phyloP scores from a whole-genome alignment of 1,284 basidiomycete genomes.

The Singerocomus inundabilis region DNA sequence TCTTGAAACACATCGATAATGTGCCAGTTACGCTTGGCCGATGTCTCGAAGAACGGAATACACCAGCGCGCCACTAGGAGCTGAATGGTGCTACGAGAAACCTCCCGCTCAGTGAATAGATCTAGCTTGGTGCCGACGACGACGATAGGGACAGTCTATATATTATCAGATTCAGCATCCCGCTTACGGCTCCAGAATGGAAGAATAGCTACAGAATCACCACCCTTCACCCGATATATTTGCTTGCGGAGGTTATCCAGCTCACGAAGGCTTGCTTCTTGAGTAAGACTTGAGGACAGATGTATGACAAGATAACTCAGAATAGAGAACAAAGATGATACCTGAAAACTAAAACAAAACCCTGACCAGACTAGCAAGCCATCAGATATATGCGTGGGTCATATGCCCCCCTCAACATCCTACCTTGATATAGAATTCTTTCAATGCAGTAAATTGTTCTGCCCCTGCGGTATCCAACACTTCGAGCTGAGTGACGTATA shows the following conservation, averaged over 20 bases:
- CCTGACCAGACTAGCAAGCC: conserved; percentile 57
- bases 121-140: conserved; percentile 90
- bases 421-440: conserved; percentile 79
- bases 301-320: conserved; percentile 12
- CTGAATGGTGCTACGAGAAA: conserved; percentile 65
- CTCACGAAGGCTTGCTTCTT: conserved; percentile 74
- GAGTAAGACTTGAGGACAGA: conserved; percentile 56
- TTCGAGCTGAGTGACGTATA: conserved; percentile 63
- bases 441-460: conserved; percentile 80
- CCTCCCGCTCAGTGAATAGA: conserved; percentile 78
- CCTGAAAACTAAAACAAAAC: conserved; percentile 86
- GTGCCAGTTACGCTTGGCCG: conserved; percentile 80
- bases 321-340: conserved; percentile 23
- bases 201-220: conserved; percentile 48
- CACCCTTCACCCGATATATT: conserved; percentile 78
- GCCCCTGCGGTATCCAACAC: conserved; percentile 88
- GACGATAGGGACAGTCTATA: conserved; percentile 72
- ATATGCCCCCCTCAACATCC: background rate
- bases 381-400: conserved; percentile 5
- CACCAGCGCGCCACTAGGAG: conserved; percentile 66
- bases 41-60: conserved; percentile 82
- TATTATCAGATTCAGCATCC: conserved; percentile 11
- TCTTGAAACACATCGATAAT: conserved; percentile 78
- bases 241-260: conserved; percentile 78
- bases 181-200: background rate